Evolutionary conservation across 1,284 basidiomycete species (phyloP), one percentile per base, ranked within the genome.

Genomic region (Ustilago cynodontis): DNA sequence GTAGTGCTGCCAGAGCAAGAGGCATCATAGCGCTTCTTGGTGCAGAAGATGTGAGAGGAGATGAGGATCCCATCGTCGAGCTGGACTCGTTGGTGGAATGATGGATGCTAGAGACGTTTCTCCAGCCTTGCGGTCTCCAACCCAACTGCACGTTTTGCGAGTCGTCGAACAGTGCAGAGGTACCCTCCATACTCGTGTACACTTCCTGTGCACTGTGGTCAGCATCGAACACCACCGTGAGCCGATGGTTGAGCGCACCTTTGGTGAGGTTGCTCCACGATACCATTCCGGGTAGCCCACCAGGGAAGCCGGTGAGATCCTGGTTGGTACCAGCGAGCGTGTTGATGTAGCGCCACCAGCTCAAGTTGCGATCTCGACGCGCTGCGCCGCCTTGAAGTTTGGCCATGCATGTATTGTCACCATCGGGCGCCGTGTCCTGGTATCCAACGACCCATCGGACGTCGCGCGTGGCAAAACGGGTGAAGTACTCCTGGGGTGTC

Each of bases 341-440:
- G 67, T 85, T 85, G 52, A 85, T 57, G 72, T 85, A 85, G 13
- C 77, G 55, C 82, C 82, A 85, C 79, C 82, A 85, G 50, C 61
- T 65, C 9, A 85, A 59, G 64, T 83, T 85, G 24, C 84, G 80
- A 66, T 85, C 81, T 16, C 83, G 70, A 6, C 84, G 70, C 14
- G 77, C 73, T 2, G 47, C 66, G n/a, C 84, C 84, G 26, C 84
- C 84, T 53, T 83, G 83, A 13, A 83, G 68, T 22, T 76, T 64
- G 28, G 83, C 84, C 82, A 83, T 83, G 62, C 84, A 85, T n/a
- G 77, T 77, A 28, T 80, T 75, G 67, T 85, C 84, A 20, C 84
- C 84, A 54, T 70, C 74, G 2, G 69, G 28, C n/a, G 56, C 22
- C 2, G 69, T 71, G 53, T 85, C 84, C 47, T 82, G 67, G 37